Evolutionary conservation across 768 basidiomycete species (phyloP), one percentile per base, ranked within the genome.

Genomic region (Cyclocybe aegerita): DNA sequence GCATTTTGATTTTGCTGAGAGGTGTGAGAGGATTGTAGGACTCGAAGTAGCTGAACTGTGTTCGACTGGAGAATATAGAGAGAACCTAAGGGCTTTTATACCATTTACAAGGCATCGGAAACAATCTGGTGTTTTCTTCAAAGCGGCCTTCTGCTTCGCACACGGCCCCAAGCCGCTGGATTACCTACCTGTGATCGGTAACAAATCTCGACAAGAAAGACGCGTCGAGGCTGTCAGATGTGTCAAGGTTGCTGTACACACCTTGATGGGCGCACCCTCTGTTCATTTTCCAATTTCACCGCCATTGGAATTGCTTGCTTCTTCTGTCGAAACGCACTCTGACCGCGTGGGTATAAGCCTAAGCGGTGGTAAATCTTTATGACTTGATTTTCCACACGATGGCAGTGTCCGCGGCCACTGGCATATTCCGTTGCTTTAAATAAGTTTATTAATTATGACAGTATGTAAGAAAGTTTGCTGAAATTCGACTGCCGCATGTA

Each of bases 1-100:
- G 66, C 66, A 68, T 68, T 3, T 55, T 62, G 52, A 50, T 38
- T 35, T 42, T 23, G 31, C 12, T 32, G 35, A 34, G 45, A 48
- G 48, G 9, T 43, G 36, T 43, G 39, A 5, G 23, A 23, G 23
- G 23, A 23, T 49, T 37, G 35, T 35, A 43, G 35, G 23, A 48
- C 23, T 14, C 10, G 39, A 33, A 39, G 41, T 57, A 59, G 57
- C 57, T 46, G 52, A 60, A 52, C 54, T 62, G 45, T 54, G 54
- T 59, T 58, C 39, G 54, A 55, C 57, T 62, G 61, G 55, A 49
- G 55, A 43, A 37, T 45, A 10, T 35, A 16, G 14, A 9, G 23
- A 12, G 7, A 53, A 31, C 4, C 9, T 32, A 9, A 7, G 23
- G 29, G 17, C 43, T 48, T 58, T 61, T 65, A 58, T 61, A 61